Conservation (phyloP, 192 early-diverging fungal genomes). For the Backusella luteola region DNA sequence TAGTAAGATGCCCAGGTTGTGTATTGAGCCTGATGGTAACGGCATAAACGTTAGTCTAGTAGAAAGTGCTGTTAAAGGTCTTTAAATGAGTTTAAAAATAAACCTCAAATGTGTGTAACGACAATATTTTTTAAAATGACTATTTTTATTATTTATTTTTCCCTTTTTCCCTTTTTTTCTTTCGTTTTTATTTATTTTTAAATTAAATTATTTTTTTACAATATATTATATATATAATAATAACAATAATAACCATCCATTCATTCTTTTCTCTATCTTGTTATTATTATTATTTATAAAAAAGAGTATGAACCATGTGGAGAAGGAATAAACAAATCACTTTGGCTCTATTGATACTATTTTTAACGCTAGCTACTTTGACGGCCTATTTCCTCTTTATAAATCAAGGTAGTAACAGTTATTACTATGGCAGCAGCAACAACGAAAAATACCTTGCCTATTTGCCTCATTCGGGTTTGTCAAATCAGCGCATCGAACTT, state of each 20-base stretch:
- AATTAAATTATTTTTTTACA: not conserved
- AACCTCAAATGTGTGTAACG: not conserved
- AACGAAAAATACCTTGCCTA: conserved; percentile 54
- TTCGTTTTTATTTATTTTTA: not conserved
- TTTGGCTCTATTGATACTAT: not conserved
- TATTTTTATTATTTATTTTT: conserved; percentile 7
- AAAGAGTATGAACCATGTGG: conserved; percentile 8
- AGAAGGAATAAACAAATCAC: conserved; percentile 7
- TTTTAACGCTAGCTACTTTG: not conserved
- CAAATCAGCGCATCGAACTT: conserved; percentile 55
- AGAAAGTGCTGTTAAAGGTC: conserved; percentile 39
- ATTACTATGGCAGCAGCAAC: not conserved
- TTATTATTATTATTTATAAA: not conserved
- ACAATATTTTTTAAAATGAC: not conserved
- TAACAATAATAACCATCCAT: not conserved
- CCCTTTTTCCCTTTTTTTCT: conserved; percentile 11
- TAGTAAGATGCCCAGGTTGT: conserved; percentile 15
- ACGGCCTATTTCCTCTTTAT: not conserved
- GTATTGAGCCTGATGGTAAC: conserved; percentile 50
- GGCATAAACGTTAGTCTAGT: conserved; percentile 48
- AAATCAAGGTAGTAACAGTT: not conserved
- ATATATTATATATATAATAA: conserved; percentile 1
- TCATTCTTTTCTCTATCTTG: not conserved
- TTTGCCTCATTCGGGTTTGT: conserved; percentile 53
- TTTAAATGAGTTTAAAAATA: conserved; percentile 27